Evolutionary conservation across 2,329 filamentous ascomycete species (phyloP).

Genomic region (Elsinoe fawcettii): DNA sequence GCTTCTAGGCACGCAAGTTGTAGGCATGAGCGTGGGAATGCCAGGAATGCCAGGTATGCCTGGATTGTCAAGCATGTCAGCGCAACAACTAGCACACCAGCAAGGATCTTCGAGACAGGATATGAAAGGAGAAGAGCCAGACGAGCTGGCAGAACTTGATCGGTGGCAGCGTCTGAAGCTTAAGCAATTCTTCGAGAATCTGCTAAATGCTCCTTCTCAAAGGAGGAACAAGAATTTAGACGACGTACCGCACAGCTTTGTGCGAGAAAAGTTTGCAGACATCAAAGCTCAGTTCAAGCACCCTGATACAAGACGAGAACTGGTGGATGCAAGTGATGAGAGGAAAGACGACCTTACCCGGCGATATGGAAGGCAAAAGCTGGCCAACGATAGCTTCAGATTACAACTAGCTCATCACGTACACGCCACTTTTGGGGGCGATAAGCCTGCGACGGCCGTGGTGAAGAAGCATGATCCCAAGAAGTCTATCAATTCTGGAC

Average conservation of each 20-base stretch:
- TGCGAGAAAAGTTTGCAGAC: conserved; percentile 14
- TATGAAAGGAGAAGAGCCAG: conserved; percentile 33
- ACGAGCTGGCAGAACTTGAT: conserved; percentile 29
- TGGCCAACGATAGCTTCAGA: conserved; percentile 12
- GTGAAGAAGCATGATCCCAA: background rate
- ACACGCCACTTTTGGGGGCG: background rate
- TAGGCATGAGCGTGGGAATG: conserved; percentile 13
- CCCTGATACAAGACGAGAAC: conserved; percentile 12
- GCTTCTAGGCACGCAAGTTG: conserved; percentile 1
- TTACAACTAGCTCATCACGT: conserved; percentile 13
- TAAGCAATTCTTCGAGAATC: conserved; percentile 11
- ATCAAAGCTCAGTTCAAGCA: conserved; percentile 7
- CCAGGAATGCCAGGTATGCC: background rate
- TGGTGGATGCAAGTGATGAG: background rate
- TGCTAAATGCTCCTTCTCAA: background rate
- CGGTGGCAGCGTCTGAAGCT: conserved; percentile 14
- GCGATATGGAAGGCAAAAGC: conserved; percentile 13
- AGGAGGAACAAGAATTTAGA: background rate
- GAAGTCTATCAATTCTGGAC: conserved; percentile 18
- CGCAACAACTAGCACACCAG: conserved; percentile 1
- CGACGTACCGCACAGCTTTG: conserved; percentile 9
- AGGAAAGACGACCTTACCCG: conserved; percentile 13
- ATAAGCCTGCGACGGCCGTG: conserved; percentile 12
- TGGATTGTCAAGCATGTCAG: background rate
- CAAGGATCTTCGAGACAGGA: conserved; percentile 2